Base-by-base conservation (phyloP, 192 early-diverging fungal species). In the Linnemannia exigua region DNA sequence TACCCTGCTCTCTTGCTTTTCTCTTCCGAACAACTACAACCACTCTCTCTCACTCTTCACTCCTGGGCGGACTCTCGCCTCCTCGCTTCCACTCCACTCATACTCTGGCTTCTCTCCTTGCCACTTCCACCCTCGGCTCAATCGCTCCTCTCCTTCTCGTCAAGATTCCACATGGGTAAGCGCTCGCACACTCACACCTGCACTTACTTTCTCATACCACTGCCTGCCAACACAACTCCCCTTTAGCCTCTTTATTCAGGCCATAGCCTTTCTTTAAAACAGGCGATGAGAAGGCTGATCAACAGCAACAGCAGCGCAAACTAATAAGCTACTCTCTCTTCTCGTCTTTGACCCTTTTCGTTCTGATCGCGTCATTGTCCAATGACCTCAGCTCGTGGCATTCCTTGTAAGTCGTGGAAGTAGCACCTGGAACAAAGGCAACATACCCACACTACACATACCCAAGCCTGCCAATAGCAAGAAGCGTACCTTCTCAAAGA, bases 381-480 rank as follows among this genome's bases (percentile, higher is more conserved):
- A n/a, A n/a, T n/a, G n/a, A n/a, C n/a, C n/a, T 19, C 25, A 85
- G 82, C 82, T 76, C 82, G 82, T 68, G 82, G 82, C 54, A 79
- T 85, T 67, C 82, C 82, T 67, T 85, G 82, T 85, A 85, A 85
- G 82, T 52, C 8, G 37, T 44, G 14, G 17, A 19, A 22, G 11
- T 58, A 33, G 14, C 14, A n/a, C 0, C 19, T 67, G 35, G 16
- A 5, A 31, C 3, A 44, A 9, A 44, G 41, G 41, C 41, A 44
- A 9, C 41, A 44, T 44, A 3, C 9, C 58, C 41, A n/a, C n/a
- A n/a, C n/a, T n/a, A n/a, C 41, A 36, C 35, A 54, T 36, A 81
- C 41, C 51, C 20, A 38, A 44, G 31, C 47, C 44, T 44, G 35
- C 69, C 35, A 28, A 7, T 37, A 22, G 50, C 31, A 35, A 3